Base-by-base conservation (phyloP, 139 green algal species). In the Haematococcus sp. region DNA sequence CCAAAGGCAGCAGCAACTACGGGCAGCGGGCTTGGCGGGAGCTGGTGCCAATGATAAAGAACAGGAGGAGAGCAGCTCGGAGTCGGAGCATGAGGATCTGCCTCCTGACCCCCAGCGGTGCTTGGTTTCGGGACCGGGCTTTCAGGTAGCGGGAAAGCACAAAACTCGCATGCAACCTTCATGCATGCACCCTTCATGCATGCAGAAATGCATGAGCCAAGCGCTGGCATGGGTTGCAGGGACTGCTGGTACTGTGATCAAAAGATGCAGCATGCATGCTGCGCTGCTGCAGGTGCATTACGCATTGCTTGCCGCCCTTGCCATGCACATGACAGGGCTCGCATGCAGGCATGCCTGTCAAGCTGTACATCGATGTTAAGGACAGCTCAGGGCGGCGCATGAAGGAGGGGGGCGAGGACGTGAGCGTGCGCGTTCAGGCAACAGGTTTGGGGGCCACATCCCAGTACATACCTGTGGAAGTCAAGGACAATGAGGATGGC, bases 401-500 rank as follows among this genome's bases (percentile, higher is more conserved):
- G 33, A 75, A 76, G 27, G 72, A 83, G 76, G 80, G 80, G 20
- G 80, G 80, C 15, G 76, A 86, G 15, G 80, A 82, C 13, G 76
- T 86, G 3, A 11, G 65, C 30, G 72, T 86, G 72, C 71, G 72
- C 22, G 80, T 86, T 20, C 64, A 71, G 68, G 3, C 73, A 75
- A 7, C 69, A 34, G 40, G 40, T 11, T 7, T 49, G 7, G 40
- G 40, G 40, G 40, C 40, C 11, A 11, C 40, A 7, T 49, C 40
- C 40, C 20, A 27, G 52, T 74, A 69, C 65, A 25, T 81, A 5
- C 35, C 70, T 22, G 70, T 73, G 25, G 66, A 80, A 1, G 83
- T 96, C 4, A 76, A 76, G 28, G 93, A 97, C 76, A 86, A 93
- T 51, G 65, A 77, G 9, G 86, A 97, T 66, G 93, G 93, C 72